phyloP scores from a whole-genome alignment of 176 grass and related monocot species.

The Eleusine coracana region DNA sequence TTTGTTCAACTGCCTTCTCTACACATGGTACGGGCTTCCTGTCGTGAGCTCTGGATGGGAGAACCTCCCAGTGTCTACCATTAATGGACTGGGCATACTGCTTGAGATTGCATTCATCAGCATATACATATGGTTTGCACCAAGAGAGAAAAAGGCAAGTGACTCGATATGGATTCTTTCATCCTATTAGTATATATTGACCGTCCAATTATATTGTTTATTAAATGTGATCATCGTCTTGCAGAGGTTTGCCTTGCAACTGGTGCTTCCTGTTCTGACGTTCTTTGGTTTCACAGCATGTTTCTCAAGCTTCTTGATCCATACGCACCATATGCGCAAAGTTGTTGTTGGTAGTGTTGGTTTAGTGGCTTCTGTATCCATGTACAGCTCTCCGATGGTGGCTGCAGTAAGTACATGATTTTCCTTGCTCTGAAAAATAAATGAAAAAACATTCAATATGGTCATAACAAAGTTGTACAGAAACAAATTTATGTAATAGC shows the following conservation, averaged over 20 bases:
- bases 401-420: slow-evolving; percentile 43
- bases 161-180: not conserved
- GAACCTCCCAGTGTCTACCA: slow-evolving; percentile 53
- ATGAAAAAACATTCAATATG: too few species aligned
- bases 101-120: slow-evolving; percentile 62
- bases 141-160: slow-evolving; percentile 51
- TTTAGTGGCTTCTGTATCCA: slow-evolving; percentile 66
- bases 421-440: too few species aligned
- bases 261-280: slow-evolving; percentile 40
- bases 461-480: too few species aligned
- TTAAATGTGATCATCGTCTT: not conserved
- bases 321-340: slow-evolving; percentile 52
- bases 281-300: slow-evolving; percentile 46
- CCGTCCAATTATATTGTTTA: too few species aligned
- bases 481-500: too few species aligned
- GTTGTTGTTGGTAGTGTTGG: slow-evolving; percentile 62
- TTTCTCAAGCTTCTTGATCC: slow-evolving; percentile 37
- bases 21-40: slow-evolving; percentile 72
- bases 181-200: not conserved
- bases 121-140: slow-evolving; percentile 64
- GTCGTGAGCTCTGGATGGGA: slow-evolving; percentile 69
- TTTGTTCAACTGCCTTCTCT: slow-evolving; percentile 66
- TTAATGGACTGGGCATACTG: slow-evolving; percentile 65
- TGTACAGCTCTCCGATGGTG: slow-evolving; percentile 70
- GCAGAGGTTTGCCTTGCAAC: slow-evolving; percentile 56